Percentiles rank a stretch among this genome's conserved stretches.
Conservation (phyloP, 176 grass and related monocot genomes). For the Rhipidocladum racemiflorum region DNA sequence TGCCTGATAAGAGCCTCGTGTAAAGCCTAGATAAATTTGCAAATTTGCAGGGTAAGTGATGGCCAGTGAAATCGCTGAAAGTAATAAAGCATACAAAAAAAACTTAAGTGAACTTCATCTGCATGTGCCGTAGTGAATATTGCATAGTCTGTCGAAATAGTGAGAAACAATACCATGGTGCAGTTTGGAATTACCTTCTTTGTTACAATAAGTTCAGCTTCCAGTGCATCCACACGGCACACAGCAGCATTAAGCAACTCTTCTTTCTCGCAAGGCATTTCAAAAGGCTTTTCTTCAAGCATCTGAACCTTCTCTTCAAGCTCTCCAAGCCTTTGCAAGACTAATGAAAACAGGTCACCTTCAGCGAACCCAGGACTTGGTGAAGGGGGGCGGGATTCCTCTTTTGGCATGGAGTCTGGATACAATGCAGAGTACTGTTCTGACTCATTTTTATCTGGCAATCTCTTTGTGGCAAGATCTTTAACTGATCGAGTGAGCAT, state of each 20-base stretch:
- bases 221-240: slow-evolving; percentile 88
- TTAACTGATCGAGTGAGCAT: slow-evolving; percentile 45
- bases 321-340: slow-evolving; percentile 74
- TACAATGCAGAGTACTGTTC: slow-evolving; percentile 23
- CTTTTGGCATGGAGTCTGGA: slow-evolving; percentile 42
- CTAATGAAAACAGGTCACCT: slow-evolving; percentile 50
- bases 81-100: background rate
- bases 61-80: background rate
- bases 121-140: background rate
- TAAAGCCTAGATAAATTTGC: slow-evolving; percentile 52
- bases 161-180: background rate
- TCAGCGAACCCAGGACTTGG: slow-evolving; percentile 66
- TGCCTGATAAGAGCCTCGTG: slow-evolving; percentile 94
- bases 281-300: slow-evolving; percentile 79
- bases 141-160: background rate
- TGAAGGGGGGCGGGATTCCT: slow-evolving; percentile 66
- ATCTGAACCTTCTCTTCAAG: slow-evolving; percentile 83
- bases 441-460: slow-evolving; percentile 33
- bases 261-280: slow-evolving; percentile 97
- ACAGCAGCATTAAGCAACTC: slow-evolving; percentile 93
- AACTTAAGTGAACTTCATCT: background rate
- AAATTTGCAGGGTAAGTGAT: slow-evolving; percentile 1
- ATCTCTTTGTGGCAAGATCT: slow-evolving; percentile 43
- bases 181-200: slow-evolving; percentile 67
- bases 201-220: slow-evolving; percentile 96